A percentile compares a stretch with the other conserved stretches of the same genome.
These are phyloP conservation scores for Phylloporus sp. DNA, from an alignment of 768 basidiomycete species.

Conservation along the genomic window DNA sequence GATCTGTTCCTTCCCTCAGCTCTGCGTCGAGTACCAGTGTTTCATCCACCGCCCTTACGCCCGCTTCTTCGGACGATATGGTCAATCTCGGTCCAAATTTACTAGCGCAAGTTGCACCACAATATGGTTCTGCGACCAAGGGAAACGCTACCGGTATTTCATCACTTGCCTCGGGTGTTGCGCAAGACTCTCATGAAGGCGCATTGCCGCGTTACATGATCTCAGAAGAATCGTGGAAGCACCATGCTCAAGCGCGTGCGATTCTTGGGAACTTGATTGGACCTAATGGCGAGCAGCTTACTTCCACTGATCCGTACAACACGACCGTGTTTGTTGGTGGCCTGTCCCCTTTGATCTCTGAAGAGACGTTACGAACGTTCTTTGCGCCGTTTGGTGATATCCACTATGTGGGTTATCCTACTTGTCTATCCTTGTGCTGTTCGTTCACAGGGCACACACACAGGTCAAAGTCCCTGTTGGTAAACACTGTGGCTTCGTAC, in stretches of 20 bases:
- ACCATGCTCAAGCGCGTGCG: slow-evolving; percentile 78
- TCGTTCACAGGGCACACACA: slow-evolving; percentile 5
- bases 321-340: slow-evolving; percentile 96
- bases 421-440: not conserved
- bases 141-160: slow-evolving; percentile 26
- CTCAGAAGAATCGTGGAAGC: slow-evolving; percentile 79
- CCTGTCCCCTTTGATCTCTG: slow-evolving; percentile 80
- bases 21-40: slow-evolving; percentile 45
- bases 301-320: slow-evolving; percentile 91
- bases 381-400: slow-evolving; percentile 93
- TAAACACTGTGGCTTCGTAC: slow-evolving; percentile 94
- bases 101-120: slow-evolving; percentile 47
- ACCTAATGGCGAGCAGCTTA: slow-evolving; percentile 81
- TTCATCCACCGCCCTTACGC: slow-evolving; percentile 48
- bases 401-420: slow-evolving; percentile 63
- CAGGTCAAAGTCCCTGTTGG: slow-evolving; percentile 96
- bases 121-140: slow-evolving; percentile 38
- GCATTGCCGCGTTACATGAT: slow-evolving; percentile 52
- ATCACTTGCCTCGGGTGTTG: slow-evolving; percentile 33
- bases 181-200: slow-evolving; percentile 42
- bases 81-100: slow-evolving; percentile 44
- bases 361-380: slow-evolving; percentile 87
- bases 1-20: slow-evolving; percentile 48
- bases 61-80: slow-evolving; percentile 52
- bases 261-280: slow-evolving; percentile 82